Evolutionary conservation across 352 stramenopile species (phyloP), one percentile per base, ranked within the genome.

Genomic region (Pythium oligandrum): DNA sequence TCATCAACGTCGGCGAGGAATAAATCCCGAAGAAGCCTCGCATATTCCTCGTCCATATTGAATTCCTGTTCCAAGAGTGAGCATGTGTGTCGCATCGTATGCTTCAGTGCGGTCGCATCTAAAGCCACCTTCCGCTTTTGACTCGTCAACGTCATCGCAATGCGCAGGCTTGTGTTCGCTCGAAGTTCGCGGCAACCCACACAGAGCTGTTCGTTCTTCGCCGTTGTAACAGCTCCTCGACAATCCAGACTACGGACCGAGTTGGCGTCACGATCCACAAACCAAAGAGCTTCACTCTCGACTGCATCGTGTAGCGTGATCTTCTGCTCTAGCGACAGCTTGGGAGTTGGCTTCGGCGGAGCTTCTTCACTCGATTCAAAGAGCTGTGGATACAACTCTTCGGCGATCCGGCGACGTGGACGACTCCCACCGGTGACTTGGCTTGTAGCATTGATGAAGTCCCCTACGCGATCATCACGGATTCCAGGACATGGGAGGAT

Each of bases 231-330:
- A 1, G 74, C 63, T 0, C 74, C 79, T 8, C 70, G 62, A 36
- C 83, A 93, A 51, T 88, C 68, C 32, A 93, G 60, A 56, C 80
- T 90, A 2, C 83, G 78, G 2, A 93, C 73, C 1, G 68, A 80
- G 42, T 67, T 71, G 3, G 72, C 83, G 51, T 93, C 83, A 48
- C 86, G 89, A 53, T 93, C 83, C 30, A 93, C 68, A 44, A 88
- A 90, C 83, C 83, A 93, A 12, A 86, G 57, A 3, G 78, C 74
- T 45, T 93, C 83, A 2, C 68, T 66, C 48, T 90, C 75, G 32
- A 90, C 72, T 4, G 79, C 78, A 44, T 93, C 83, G n/a, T 88
- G 79, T 10, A 93, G 55, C 37, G 85, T 49, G 1, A 86, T 26
- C 35, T 88, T 88, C 61, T 89, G 53, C 4, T 69, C 61, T 4